A percentile compares a stretch with the other conserved stretches of the same genome.
Conservation (phyloP, 2,329 filamentous ascomycete species). For the Coniella vitis region DNA sequence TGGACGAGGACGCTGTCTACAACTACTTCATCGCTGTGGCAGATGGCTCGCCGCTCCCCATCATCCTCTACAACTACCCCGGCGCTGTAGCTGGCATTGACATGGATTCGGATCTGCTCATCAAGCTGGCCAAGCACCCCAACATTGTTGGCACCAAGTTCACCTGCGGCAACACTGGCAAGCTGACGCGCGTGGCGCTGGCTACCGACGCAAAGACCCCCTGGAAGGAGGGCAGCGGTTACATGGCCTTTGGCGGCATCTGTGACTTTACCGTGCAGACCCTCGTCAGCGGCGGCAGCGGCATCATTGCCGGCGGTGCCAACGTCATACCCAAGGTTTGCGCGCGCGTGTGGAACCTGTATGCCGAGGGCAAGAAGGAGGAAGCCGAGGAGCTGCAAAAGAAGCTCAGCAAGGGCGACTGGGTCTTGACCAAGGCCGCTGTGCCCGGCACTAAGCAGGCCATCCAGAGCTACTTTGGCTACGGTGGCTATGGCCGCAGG, state of each 20-base stretch:
- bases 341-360: conserved; percentile 72
- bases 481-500: conserved; percentile 68
- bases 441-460: conserved; percentile 83
- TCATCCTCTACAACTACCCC: conserved; percentile 88
- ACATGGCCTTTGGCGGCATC: conserved; percentile 83
- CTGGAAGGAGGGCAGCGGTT: conserved; percentile 51
- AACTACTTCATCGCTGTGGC: conserved; percentile 72
- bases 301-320: conserved; percentile 79
- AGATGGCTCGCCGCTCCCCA: conserved; percentile 65
- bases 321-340: conserved; percentile 82
- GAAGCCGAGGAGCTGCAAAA: conserved; percentile 73
- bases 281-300: conserved; percentile 68
- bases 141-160: conserved; percentile 89
- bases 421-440: conserved; percentile 74
- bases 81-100: conserved; percentile 82
- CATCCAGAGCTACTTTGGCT: conserved; percentile 74
- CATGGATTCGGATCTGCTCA: conserved; percentile 82
- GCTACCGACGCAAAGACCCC: conserved; percentile 67
- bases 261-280: conserved; percentile 85
- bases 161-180: conserved; percentile 85
- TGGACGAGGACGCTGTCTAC: conserved; percentile 66
- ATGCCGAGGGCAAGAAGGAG: conserved; percentile 62
- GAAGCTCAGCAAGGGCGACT: conserved; percentile 71
- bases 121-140: conserved; percentile 69
- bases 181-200: conserved; percentile 73